Evolutionary conservation across 2,329 filamentous ascomycete genomes (phyloP).

Genomic region (Claviceps sp.): DNA sequence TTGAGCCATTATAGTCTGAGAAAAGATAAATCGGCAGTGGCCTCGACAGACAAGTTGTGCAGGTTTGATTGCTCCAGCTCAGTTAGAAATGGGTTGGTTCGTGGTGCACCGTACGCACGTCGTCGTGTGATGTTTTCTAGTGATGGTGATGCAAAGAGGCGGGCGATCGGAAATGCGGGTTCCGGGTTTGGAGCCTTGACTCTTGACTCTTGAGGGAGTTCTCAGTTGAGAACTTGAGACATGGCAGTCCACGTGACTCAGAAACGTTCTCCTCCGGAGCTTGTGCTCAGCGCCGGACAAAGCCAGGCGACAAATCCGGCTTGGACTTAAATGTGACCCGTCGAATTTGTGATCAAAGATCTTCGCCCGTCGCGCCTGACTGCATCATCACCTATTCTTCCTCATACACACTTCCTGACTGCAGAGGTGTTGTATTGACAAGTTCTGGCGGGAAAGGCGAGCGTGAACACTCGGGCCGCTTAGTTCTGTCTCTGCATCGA

Average conservation of each 20-base stretch:
- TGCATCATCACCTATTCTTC: background rate
- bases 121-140: too few species aligned
- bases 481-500: background rate
- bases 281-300: background rate
- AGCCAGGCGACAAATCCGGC: constrained; percentile 6
- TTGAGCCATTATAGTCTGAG: constrained; percentile 12
- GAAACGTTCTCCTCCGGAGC: background rate
- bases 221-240: background rate
- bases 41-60: background rate
- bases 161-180: background rate
- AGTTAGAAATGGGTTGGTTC: too few species aligned
- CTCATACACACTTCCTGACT: background rate
- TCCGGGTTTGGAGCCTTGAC: too few species aligned
- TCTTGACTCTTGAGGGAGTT: too few species aligned
- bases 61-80: too few species aligned
- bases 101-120: too few species aligned
- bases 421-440: background rate
- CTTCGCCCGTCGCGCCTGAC: constrained; percentile 1
- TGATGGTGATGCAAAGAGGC: background rate
- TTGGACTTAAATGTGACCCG: background rate
- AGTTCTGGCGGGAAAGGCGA: background rate
- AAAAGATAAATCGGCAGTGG: background rate
- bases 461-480: background rate
- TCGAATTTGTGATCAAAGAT: constrained; percentile 4
- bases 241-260: background rate